Percentiles rank a stretch among this genome's conserved stretches.
Evolutionary conservation across 768 basidiomycete species (phyloP).

Genomic region (Pleurotus platypus): DNA sequence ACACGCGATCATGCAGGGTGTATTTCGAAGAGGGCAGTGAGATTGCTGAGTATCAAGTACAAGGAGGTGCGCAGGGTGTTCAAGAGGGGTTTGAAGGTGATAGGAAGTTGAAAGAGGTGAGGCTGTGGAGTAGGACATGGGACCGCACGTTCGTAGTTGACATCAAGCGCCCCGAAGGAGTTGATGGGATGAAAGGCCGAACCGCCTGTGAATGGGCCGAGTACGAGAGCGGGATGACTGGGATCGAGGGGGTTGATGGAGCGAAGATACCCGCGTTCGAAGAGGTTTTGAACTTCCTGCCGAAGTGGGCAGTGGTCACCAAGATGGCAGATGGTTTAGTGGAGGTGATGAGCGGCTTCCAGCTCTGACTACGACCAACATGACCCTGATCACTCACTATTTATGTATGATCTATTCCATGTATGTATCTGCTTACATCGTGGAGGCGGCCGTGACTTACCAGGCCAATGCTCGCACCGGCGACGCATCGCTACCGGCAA

Average conservation of each 20-base stretch:
- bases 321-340: conserved; percentile 41
- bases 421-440: not conserved
- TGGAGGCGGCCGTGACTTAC: not conserved
- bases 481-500: conserved; percentile 62
- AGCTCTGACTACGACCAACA: conserved; percentile 17
- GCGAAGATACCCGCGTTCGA: conserved; percentile 48
- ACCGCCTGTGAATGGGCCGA: conserved; percentile 57
- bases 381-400: not conserved
- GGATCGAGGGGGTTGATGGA: conserved; percentile 21
- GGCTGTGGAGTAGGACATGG: conserved; percentile 54
- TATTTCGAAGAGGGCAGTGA: conserved; percentile 46
- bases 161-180: conserved; percentile 31
- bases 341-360: conserved; percentile 35
- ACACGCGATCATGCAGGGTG: conserved; percentile 63
- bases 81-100: conserved; percentile 36
- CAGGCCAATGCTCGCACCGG: conserved; percentile 71
- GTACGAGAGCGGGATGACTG: conserved; percentile 40
- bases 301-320: conserved; percentile 45
- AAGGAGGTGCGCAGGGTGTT: conserved; percentile 25
- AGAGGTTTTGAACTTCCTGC: conserved; percentile 45
- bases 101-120: conserved; percentile 30
- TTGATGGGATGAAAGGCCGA: conserved; percentile 26
- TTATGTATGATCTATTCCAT: not conserved
- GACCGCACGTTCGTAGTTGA: conserved; percentile 42
- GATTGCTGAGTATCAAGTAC: conserved; percentile 38